These are phyloP conservation scores for Nectriaceae sp. DNA, from an alignment of 2,329 filamentous ascomycete species.

Conservation along the genomic window DNA sequence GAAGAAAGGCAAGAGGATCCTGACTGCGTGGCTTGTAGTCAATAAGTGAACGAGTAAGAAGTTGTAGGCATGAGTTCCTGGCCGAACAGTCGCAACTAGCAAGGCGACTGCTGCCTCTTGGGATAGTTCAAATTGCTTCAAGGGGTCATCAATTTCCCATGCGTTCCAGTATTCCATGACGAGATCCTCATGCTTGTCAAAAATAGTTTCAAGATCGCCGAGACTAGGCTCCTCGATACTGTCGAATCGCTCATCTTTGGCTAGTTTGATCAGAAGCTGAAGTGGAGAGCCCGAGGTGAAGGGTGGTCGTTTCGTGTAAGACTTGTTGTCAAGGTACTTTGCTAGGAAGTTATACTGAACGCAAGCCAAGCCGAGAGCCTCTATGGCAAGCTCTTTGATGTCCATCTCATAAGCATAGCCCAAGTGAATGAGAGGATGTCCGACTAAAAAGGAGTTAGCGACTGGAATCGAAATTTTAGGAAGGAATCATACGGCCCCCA, in stretches of 20 bases:
- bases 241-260: constrained; percentile 69
- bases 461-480: not conserved
- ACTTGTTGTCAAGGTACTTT: constrained; percentile 70
- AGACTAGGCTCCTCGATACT: constrained; percentile 61
- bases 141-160: constrained; percentile 72
- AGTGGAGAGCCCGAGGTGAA: constrained; percentile 64
- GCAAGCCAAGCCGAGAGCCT: constrained; percentile 73
- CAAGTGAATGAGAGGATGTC: constrained; percentile 90
- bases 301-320: constrained; percentile 66
- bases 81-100: constrained; percentile 60
- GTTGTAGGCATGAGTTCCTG: constrained; percentile 68
- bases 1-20: constrained; percentile 79
- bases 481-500: constrained; percentile 64
- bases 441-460: constrained; percentile 56
- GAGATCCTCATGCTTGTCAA: constrained; percentile 67
- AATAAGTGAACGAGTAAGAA: constrained; percentile 83
- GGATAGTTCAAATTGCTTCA: constrained; percentile 73
- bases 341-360: constrained; percentile 61
- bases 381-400: constrained; percentile 83
- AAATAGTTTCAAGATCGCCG: constrained; percentile 67
- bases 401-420: constrained; percentile 92
- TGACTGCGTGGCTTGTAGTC: constrained; percentile 83
- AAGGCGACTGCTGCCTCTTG: constrained; percentile 64
- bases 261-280: constrained; percentile 71
- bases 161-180: constrained; percentile 90